Base-by-base conservation (phyloP, 176 grass and related monocot species). In the Tuctoria greenei region DNA sequence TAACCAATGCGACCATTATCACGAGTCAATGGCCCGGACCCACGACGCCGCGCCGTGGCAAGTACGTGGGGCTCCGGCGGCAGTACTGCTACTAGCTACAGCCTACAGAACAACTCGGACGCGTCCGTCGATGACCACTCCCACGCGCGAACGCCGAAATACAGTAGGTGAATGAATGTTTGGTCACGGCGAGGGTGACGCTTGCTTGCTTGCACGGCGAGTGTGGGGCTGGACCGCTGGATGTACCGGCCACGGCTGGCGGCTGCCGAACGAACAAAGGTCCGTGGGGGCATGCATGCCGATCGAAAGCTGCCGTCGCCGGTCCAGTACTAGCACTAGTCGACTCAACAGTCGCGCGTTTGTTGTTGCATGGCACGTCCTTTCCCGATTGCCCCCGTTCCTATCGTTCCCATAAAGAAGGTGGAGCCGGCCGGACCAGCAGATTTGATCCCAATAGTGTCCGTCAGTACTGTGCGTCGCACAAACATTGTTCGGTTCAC, bases 371-470 rank as follows among this genome's bases (percentile, higher is more conserved):
- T 12, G 67, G 73, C 40, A 6, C 47, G 79, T 82, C 66, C 2
- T 31, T 61, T 16, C 55, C 54, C n/a, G 54, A 57, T 24, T 45
- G 52, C 12, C 51, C 51, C 17, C 23, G 26, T 28, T 26, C 39
- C 55, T 57, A 57, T 77, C 43, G 6, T 4, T 45, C 26, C 25
- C 59, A 81, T 34, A 62, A 69, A 7, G 56, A 75, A 5, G 64
- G 36, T 13, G 39, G 20, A 26, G 70, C n/a, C 78, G 8, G 46
- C 84, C 6, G 67, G 85, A 82, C 85, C 51, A 67, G 60, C 67
- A 67, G 60, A 73, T 41, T 78, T 82, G 73, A 78, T 67, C 24
- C 67, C 16, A 16, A 12, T 63, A 52, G 56, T 5, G 24, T 10
- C 17, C 4, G 5, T 31, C 8, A 8, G 7, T 7, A 25, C 25